phyloP scores from a whole-genome alignment of 1,284 basidiomycete genomes.

The Athelia sp. region DNA sequence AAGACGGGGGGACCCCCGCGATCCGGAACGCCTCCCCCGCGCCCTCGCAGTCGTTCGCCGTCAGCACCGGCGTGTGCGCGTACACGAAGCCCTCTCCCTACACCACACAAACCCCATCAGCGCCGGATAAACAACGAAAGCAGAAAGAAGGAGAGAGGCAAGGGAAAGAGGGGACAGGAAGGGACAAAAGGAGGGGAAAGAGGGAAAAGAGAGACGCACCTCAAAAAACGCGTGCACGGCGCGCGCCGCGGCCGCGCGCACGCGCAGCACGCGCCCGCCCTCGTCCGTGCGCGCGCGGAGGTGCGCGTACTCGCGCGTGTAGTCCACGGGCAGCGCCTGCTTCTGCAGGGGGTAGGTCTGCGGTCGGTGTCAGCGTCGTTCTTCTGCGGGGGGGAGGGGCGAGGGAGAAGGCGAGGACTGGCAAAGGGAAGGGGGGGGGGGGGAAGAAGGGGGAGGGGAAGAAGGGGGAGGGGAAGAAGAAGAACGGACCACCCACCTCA shows the following conservation, averaged over 20 bases:
- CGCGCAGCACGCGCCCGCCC: conserved; percentile 69
- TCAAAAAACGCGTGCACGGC: conserved; percentile 63
- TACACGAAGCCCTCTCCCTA: conserved; percentile 77
- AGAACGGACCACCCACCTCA: conserved; percentile 62
- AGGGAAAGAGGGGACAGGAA: conserved; percentile 3
- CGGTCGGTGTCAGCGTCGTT: too few relatives aligned
- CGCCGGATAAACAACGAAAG: conserved; percentile 4
- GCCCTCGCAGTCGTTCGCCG: conserved; percentile 94
- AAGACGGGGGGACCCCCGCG: conserved; percentile 25
- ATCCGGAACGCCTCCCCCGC: conserved; percentile 91
- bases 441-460: background rate
- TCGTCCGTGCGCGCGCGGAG: conserved; percentile 74
- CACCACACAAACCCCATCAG: too few relatives aligned
- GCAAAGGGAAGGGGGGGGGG: too few relatives aligned
- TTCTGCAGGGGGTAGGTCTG: conserved; percentile 88
- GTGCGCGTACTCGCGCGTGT: conserved; percentile 80
- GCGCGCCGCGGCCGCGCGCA: conserved; percentile 56
- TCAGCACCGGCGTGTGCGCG: conserved; percentile 84
- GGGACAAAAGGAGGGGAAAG: conserved; percentile 2
- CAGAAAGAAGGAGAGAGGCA: conserved; percentile 4
- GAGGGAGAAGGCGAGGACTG: too few relatives aligned
- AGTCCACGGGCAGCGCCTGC: conserved; percentile 67
- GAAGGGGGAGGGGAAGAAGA: background rate
- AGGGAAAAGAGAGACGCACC: conserved; percentile 34
- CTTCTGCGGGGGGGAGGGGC: too few relatives aligned